Evolutionary conservation across 2,329 filamentous ascomycete genomes (phyloP).

Genomic region (Fusarium heterosporum): DNA sequence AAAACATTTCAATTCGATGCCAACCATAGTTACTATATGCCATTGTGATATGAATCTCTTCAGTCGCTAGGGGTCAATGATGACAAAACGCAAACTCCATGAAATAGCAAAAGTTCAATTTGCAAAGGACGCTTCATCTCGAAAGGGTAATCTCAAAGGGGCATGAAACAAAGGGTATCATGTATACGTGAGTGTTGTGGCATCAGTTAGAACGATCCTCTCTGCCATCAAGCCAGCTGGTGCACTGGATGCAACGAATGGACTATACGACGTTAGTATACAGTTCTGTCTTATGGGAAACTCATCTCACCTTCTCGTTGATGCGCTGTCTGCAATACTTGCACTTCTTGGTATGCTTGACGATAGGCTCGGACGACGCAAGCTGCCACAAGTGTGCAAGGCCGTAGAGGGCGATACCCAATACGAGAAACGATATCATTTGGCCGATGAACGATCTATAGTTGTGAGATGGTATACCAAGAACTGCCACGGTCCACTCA

Average conservation of each 20-base stretch:
- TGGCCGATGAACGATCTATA: conserved; percentile 71
- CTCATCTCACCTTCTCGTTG: conserved; percentile 67
- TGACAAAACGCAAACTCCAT: neutral
- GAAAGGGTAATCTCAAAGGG: neutral
- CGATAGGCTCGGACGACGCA: conserved; percentile 72
- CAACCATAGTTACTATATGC: neutral
- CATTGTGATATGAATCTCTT: too few relatives aligned
- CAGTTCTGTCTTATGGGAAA: neutral
- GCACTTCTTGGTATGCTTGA: conserved; percentile 77
- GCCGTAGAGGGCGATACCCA: conserved; percentile 73
- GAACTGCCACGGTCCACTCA: conserved; percentile 47
- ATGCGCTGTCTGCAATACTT: conserved; percentile 74
- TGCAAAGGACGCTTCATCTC: neutral
- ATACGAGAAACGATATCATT: conserved; percentile 72
- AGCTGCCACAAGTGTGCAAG: conserved; percentile 73
- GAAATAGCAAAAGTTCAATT: neutral
- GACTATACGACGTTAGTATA: conserved; percentile 50
- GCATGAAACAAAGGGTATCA: conserved; percentile 19
- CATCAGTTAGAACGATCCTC: conserved; percentile 53
- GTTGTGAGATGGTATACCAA: neutral
- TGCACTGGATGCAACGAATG: conserved; percentile 61
- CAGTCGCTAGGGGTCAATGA: too few relatives aligned
- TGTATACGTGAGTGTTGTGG: neutral
- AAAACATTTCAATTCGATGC: conserved; percentile 4
- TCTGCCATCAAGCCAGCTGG: conserved; percentile 64